These are phyloP conservation scores for Solidago caesia DNA, from an alignment of 129 eudicot species.

Conservation along the genomic window DNA sequence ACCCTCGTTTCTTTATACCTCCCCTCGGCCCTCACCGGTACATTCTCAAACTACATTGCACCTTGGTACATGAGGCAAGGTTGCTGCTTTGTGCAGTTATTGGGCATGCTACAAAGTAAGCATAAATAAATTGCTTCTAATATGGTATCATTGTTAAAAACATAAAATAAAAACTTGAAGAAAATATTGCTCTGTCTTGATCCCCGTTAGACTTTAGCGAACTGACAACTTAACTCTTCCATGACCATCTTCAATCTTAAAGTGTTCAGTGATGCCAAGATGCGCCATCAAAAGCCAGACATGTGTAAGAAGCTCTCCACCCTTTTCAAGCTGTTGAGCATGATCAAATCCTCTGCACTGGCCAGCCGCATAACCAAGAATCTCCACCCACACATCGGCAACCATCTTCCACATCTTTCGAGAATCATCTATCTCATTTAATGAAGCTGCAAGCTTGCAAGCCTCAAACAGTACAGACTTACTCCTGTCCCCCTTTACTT, in stretches of 20 bases:
- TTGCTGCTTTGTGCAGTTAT: no score
- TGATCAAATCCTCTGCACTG: slow-evolving; percentile 3
- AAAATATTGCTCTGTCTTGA: no score
- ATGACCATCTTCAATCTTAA: not conserved
- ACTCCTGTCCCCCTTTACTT: not conserved
- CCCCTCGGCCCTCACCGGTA: no score
- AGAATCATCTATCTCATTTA: not conserved
- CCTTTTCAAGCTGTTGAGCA: not conserved
- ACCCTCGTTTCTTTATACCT: not conserved
- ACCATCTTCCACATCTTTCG: slow-evolving; percentile 1
- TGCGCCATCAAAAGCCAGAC: not conserved
- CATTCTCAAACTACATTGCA: no score
- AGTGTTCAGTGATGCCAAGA: not conserved
- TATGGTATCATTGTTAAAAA: no score
- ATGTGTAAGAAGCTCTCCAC: not conserved
- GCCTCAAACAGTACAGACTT: not conserved
- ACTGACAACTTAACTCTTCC: not conserved
- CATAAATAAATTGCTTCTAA: no score
- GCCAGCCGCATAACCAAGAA: not conserved
- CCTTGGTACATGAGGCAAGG: no score
- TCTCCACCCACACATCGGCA: not conserved
- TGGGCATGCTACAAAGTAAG: no score
- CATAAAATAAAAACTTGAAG: no score
- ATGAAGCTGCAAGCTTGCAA: not conserved
- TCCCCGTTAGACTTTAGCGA: not conserved